phyloP scores from a whole-genome alignment of 495 filamentous ascomycete genomes.

The Entonaema liquescens region DNA sequence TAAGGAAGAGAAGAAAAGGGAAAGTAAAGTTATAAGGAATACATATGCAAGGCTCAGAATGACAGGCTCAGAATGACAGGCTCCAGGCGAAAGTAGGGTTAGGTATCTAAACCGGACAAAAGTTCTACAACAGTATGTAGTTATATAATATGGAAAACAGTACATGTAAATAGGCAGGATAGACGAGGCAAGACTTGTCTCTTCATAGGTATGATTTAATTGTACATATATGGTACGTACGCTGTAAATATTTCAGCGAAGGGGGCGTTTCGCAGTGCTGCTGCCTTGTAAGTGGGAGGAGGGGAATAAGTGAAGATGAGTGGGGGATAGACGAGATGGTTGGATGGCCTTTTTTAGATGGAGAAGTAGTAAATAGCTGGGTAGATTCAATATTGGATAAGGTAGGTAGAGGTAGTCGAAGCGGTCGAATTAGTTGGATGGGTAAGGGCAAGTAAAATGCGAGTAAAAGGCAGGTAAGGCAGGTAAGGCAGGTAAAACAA shows the following conservation, averaged over 20 bases:
- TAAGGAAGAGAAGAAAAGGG: neutral
- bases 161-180: neutral
- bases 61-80: neutral
- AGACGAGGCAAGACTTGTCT: neutral
- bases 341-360: neutral
- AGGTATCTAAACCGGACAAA: conserved; percentile 13
- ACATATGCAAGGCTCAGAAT: neutral
- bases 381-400: neutral
- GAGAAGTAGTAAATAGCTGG: neutral
- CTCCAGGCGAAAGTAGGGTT: conserved; percentile 10
- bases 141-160: too few relatives aligned
- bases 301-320: neutral
- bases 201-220: neutral
- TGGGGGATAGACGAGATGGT: neutral
- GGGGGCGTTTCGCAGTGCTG: neutral
- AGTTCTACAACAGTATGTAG: conserved; percentile 1
- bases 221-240: neutral
- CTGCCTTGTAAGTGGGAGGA: neutral
- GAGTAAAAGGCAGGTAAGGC: neutral
- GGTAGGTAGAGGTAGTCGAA: too few relatives aligned
- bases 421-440: neutral
- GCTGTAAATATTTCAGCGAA: neutral
- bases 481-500: conserved; percentile 11
- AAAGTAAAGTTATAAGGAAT: neutral
- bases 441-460: neutral